Conservation (phyloP, 805 yeast species). For the Starmerella kuoi region DNA sequence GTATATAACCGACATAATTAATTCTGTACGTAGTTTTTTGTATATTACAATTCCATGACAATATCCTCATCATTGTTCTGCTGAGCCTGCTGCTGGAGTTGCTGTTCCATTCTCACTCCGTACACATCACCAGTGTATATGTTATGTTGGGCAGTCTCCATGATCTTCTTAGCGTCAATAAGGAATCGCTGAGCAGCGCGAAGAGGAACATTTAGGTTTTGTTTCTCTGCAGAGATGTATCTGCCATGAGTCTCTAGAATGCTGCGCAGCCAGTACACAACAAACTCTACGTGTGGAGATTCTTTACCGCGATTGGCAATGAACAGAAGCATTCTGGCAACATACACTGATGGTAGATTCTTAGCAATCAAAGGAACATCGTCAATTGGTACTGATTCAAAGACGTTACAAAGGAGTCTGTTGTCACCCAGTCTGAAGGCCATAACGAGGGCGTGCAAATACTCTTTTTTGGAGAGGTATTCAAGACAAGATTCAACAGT, state of each 20-base stretch:
- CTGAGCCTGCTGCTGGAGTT: too few relatives aligned
- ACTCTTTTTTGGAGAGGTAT: slow-evolving; percentile 47
- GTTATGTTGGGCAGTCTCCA: slow-evolving; percentile 20
- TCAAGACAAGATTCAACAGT: slow-evolving; percentile 68
- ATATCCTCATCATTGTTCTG: too few relatives aligned
- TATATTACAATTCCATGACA: too few relatives aligned
- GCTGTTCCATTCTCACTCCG: too few relatives aligned
- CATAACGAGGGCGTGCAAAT: slow-evolving; percentile 75
- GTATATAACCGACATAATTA: too few relatives aligned
- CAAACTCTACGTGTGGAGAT: slow-evolving; percentile 75
- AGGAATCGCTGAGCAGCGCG: slow-evolving; percentile 60
- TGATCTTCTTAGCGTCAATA: slow-evolving; percentile 24
- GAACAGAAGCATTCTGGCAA: slow-evolving; percentile 52
- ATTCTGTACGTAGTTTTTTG: too few relatives aligned
- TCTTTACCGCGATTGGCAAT: slow-evolving; percentile 56
- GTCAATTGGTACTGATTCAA: slow-evolving; percentile 56
- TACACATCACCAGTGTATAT: slow-evolving; percentile 5
- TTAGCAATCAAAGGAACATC: slow-evolving; percentile 56
- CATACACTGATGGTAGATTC: slow-evolving; percentile 68
- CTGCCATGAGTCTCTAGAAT: slow-evolving; percentile 64
- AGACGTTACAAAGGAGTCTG: slow-evolving; percentile 57
- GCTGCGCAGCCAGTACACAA: slow-evolving; percentile 65
- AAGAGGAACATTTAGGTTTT: slow-evolving; percentile 49
- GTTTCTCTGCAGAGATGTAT: slow-evolving; percentile 50
- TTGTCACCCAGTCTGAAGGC: slow-evolving; percentile 82